A percentile compares a stretch with the other conserved stretches of the same genome.
Conservation (phyloP, 495 filamentous ascomycete genomes). For the Aspergillus bridgeri region DNA sequence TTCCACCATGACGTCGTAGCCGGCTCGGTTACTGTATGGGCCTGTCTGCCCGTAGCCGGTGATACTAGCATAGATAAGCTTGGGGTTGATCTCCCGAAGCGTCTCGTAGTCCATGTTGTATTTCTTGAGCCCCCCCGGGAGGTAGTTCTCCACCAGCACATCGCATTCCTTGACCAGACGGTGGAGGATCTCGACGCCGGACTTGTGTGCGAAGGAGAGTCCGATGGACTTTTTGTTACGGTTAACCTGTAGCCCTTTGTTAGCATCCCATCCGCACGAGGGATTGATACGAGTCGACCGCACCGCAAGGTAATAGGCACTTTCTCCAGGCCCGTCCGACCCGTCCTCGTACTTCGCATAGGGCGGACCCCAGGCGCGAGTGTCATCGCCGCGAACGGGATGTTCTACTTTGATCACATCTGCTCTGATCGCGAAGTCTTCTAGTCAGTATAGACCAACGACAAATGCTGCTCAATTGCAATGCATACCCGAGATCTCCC, state of each 20-base stretch:
- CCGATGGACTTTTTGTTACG: constrained; percentile 95
- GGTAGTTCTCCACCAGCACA: constrained; percentile 94
- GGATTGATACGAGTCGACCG: constrained; percentile 11
- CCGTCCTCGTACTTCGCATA: constrained; percentile 73
- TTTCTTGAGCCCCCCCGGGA: constrained; percentile 86
- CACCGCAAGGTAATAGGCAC: constrained; percentile 91
- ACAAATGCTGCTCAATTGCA: constrained; percentile 6
- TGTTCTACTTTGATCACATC: constrained; percentile 98
- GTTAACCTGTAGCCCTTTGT: constrained; percentile 61
- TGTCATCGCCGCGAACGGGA: constrained; percentile 87
- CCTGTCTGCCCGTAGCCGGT: constrained; percentile 87
- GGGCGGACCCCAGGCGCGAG: constrained; percentile 92
- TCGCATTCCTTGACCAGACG: constrained; percentile 80
- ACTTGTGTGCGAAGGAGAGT: constrained; percentile 80
- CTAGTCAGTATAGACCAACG: neutral
- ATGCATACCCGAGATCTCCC: constrained; percentile 84
- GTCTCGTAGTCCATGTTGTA: constrained; percentile 85
- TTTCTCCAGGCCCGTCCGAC: constrained; percentile 77
- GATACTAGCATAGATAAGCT: constrained; percentile 64
- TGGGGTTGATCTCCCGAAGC: constrained; percentile 74
- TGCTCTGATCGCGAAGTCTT: constrained; percentile 52
- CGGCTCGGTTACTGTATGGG: constrained; percentile 82
- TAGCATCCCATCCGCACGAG: neutral
- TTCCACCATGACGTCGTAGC: constrained; percentile 99
- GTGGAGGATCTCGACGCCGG: constrained; percentile 82